Evolutionary conservation across 495 filamentous ascomycete species (phyloP).

Genomic region (Podospora pseudocomata): DNA sequence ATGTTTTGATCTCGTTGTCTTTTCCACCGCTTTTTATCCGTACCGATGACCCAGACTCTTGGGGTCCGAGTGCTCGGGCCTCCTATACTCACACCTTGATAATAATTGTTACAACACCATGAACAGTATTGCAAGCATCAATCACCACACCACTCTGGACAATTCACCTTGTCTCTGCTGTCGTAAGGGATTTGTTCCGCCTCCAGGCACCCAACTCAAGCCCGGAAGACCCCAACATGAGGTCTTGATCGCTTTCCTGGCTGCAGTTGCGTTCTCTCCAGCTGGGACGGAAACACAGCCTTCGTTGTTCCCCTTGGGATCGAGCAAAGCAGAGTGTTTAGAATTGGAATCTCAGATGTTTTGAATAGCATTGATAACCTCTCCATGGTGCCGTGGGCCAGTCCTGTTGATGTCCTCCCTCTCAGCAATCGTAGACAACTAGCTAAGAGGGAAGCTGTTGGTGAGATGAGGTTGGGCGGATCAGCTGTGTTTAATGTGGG

Average conservation of each 20-base stretch:
- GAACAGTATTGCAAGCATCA: not conserved
- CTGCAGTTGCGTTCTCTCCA: no score
- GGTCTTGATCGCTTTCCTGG: not conserved
- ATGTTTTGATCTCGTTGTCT: not conserved
- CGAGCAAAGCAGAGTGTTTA: no score
- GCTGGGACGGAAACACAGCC: no score
- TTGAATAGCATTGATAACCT: no score
- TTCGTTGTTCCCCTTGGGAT: no score
- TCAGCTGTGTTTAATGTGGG: not conserved
- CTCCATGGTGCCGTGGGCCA: no score
- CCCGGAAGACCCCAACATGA: not conserved
- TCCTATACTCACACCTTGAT: not conserved
- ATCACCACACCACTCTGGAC: not conserved
- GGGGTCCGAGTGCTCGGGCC: not conserved
- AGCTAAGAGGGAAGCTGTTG: not conserved
- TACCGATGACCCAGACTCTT: not conserved
- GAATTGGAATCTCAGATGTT: no score
- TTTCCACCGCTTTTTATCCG: not conserved
- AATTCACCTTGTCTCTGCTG: not conserved
- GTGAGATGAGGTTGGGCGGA: not conserved
- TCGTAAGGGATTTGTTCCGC: not conserved
- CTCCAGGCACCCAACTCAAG: not conserved
- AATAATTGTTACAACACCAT: not conserved
- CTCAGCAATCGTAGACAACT: no score
- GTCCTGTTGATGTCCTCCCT: no score